Percentiles rank a stretch among this genome's conserved stretches.
These are phyloP conservation scores for Adansonia grandidieri DNA, from an alignment of 441 rosid species.

Conservation along the genomic window DNA sequence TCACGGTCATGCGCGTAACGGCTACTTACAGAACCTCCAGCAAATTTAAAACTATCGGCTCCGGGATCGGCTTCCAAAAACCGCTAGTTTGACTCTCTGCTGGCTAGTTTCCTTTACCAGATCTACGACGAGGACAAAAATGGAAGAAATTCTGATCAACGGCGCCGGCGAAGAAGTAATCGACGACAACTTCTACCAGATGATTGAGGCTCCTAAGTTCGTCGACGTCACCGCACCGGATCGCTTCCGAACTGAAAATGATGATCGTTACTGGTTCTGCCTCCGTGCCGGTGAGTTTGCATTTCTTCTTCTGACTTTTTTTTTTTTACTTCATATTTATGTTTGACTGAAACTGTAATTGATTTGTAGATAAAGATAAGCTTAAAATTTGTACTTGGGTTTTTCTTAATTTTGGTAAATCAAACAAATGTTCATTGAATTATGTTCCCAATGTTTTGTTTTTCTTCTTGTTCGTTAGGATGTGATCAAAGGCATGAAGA, in stretches of 20 bases:
- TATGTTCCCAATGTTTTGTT: neutral
- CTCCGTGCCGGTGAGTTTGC: conserved; percentile 67
- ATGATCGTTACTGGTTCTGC: conserved; percentile 98
- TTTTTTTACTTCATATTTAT: neutral
- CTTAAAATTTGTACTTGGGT: neutral
- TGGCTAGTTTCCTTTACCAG: conserved; percentile 16
- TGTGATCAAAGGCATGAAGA: conserved; percentile 96
- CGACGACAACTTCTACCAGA: conserved; percentile 79
- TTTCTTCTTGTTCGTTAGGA: conserved; percentile 43
- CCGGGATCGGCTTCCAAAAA: neutral
- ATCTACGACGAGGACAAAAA: conserved; percentile 12
- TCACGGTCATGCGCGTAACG: conserved; percentile 16
- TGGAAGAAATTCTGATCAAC: conserved; percentile 47
- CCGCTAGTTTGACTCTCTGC: neutral
- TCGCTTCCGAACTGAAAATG: conserved; percentile 45
- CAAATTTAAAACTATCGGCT: conserved; percentile 24
- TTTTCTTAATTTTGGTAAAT: conserved; percentile 4
- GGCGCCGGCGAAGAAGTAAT: conserved; percentile 40
- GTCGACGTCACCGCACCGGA: conserved; percentile 86
- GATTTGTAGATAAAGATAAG: neutral
- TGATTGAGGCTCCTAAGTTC: conserved; percentile 93
- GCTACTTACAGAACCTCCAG: conserved; percentile 25
- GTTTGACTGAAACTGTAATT: conserved; percentile 3
- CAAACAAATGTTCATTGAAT: neutral
- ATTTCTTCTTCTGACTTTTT: neutral